phyloP scores from a whole-genome alignment of 1,284 basidiomycete species.

The Porphyrellus sp. region DNA sequence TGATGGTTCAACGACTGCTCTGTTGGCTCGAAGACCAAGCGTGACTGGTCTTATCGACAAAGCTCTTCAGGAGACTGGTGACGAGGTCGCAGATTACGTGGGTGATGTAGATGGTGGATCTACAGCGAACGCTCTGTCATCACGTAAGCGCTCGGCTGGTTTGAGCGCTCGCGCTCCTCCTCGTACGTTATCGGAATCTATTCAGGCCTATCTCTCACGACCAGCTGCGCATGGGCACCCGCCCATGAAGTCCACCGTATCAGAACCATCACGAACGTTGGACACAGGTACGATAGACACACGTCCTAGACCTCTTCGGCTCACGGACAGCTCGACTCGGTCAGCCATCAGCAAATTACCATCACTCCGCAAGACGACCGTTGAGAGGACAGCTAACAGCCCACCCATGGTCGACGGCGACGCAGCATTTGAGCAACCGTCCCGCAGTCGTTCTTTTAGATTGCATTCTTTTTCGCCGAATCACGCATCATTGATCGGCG shows the following conservation, averaged over 20 bases:
- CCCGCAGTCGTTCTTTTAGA: conserved; percentile 31
- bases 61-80: background rate
- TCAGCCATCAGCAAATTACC: background rate
- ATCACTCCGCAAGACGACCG: background rate
- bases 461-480: conserved; percentile 11
- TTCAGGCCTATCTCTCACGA: conserved; percentile 46
- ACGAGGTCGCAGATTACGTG: conserved; percentile 15
- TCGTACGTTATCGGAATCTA: conserved; percentile 44
- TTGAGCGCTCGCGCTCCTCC: conserved; percentile 29
- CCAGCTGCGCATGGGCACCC: conserved; percentile 3
- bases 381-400: background rate
- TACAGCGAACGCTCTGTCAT: conserved; percentile 12
- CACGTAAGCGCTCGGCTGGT: conserved; percentile 18
- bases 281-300: no score
- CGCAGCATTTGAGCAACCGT: conserved; percentile 8
- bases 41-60: background rate
- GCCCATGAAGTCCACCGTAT: background rate
- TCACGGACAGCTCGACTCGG: background rate
- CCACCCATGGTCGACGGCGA: conserved; percentile 1
- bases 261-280: background rate
- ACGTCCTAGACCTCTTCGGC: conserved; percentile 7
- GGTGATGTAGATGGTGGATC: conserved; percentile 12
- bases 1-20: conserved; percentile 2
- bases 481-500: background rate
- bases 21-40: background rate